Conservation (phyloP, 2,329 filamentous ascomycete species). For the Trichoderma afroharzianum region DNA sequence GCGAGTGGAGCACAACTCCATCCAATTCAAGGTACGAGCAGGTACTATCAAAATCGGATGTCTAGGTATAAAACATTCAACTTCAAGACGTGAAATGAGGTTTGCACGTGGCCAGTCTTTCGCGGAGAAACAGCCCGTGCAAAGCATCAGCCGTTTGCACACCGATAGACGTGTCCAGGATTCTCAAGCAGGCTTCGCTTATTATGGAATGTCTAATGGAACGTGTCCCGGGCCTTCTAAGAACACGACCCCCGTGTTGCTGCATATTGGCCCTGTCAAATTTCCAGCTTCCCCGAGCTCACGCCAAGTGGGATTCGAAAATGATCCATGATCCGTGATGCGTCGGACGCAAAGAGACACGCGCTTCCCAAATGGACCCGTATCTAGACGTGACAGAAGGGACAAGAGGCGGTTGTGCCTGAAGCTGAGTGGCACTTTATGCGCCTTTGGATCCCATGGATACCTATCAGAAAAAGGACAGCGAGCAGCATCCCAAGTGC, state of each 20-base stretch:
- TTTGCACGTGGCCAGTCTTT: not conserved
- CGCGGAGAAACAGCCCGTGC: not conserved
- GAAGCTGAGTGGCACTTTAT: not conserved
- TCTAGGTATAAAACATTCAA: not conserved
- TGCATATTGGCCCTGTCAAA: not conserved
- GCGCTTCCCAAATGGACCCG: not conserved
- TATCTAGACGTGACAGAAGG: not conserved
- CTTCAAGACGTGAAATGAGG: not conserved
- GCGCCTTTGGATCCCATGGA: no score
- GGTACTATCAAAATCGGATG: not conserved
- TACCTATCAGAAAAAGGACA: not conserved
- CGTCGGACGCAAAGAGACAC: not conserved
- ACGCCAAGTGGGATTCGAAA: not conserved
- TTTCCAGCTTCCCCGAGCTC: not conserved
- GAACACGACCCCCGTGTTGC: not conserved
- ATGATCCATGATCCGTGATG: not conserved
- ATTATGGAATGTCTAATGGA: conserved; percentile 7
- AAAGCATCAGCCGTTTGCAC: not conserved
- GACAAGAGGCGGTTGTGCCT: not conserved
- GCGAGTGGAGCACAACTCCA: not conserved
- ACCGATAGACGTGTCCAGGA: conserved; percentile 1
- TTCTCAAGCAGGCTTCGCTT: not conserved
- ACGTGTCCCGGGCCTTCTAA: not conserved
- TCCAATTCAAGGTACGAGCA: not conserved
- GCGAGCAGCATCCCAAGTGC: not conserved